A percentile compares a stretch with the other conserved stretches of the same genome.
These are phyloP conservation scores for Syzygium aqueum DNA, from an alignment of 345 rosid genomes.

Conservation along the genomic window DNA sequence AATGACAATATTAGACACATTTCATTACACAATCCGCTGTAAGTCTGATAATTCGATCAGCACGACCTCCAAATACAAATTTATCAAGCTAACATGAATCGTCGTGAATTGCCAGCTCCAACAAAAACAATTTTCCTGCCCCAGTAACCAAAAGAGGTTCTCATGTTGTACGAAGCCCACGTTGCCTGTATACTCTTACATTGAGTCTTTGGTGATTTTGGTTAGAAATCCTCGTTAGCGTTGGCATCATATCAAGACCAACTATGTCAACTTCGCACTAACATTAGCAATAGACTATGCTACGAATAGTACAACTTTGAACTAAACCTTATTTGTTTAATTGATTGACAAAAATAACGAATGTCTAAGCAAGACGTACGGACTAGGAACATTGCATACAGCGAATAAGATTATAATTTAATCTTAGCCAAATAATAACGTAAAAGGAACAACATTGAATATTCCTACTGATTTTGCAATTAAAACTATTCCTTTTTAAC, in stretches of 20 bases:
- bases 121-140: neutral
- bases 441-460: too few relatives aligned
- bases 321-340: neutral
- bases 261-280: too few relatives aligned
- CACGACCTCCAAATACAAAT: neutral
- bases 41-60: neutral
- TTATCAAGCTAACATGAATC: neutral
- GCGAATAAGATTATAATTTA: too few relatives aligned
- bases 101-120: neutral
- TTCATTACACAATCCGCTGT: neutral
- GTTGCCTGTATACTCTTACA: neutral
- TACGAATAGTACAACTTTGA: neutral
- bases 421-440: too few relatives aligned
- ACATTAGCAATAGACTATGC: neutral
- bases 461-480: too few relatives aligned
- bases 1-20: neutral
- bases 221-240: neutral
- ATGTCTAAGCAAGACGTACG: neutral
- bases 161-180: neutral
- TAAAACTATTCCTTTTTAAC: too few relatives aligned
- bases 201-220: neutral
- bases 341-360: neutral
- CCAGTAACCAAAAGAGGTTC: neutral
- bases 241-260: neutral
- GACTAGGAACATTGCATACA: too few relatives aligned